Evolutionary conservation across 345 rosid species (phyloP).

Genomic region (Aurinia saxatilis): DNA sequence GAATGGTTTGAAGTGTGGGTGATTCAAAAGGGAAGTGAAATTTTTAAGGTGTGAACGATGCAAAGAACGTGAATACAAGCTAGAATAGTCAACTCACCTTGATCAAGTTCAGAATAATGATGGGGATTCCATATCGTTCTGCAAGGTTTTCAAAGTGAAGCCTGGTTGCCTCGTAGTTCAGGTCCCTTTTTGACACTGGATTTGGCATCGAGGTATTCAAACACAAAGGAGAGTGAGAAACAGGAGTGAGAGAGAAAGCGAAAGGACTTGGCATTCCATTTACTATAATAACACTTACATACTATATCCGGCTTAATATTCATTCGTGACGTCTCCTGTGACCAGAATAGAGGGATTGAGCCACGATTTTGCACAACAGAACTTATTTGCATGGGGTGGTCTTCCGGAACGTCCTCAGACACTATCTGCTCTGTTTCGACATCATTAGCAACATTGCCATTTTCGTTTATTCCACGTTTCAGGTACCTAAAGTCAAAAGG

Average conservation of each 20-base stretch:
- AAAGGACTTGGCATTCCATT: constrained; percentile 1
- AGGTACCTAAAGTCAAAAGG: constrained; percentile 54
- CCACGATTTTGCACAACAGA: constrained; percentile 98
- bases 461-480: constrained; percentile 95
- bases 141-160: constrained; percentile 90
- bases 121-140: constrained; percentile 89
- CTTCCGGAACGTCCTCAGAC: constrained; percentile 68
- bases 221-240: neutral
- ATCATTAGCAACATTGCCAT: constrained; percentile 96
- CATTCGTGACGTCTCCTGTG: constrained; percentile 97
- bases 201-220: constrained; percentile 18
- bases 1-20: neutral
- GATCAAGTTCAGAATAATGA: constrained; percentile 87
- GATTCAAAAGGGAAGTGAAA: neutral
- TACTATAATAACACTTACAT: constrained; percentile 45
- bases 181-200: constrained; percentile 85
- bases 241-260: neutral
- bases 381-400: constrained; percentile 66
- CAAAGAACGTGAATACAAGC: constrained; percentile 6
- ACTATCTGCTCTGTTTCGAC: constrained; percentile 99
- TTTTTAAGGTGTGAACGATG: neutral
- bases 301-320: constrained; percentile 92
- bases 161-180: constrained; percentile 81
- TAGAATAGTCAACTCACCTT: constrained; percentile 47
- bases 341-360: constrained; percentile 97